Evolutionary conservation across 2,329 filamentous ascomycete species (phyloP), one percentile per base, ranked within the genome.

Genomic region (Claviceps fusiformis): DNA sequence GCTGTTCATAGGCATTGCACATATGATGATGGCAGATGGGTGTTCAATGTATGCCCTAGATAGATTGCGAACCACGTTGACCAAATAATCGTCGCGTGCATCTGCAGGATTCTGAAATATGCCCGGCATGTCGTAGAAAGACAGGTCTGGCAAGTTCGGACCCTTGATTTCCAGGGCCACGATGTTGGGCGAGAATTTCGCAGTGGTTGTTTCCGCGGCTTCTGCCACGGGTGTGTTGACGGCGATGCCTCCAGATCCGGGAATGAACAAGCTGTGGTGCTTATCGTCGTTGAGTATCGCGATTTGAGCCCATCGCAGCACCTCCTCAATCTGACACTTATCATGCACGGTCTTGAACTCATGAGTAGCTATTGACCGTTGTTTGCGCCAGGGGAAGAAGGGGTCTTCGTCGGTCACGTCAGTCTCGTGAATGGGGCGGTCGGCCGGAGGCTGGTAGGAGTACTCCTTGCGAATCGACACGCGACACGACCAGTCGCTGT

Each of bases 81-180:
- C 85, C 0, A 92, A 72, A 55, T 87, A 87, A 10, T 79, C 74
- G 17, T 91, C 82, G 3, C 80, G 73, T 8, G 78, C 78, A 8
- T 82, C 75, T 2, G 82, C 80, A 0, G 84, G 78, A 8, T 85
- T 85, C 24, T 83, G 81, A 58, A 95, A 92, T 0, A 95, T 82
- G 0, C 90, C 90, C 0, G 90, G 90, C 0, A 95, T 75, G 58
- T 95, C 90, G 58, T 88, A 92, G 62, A 95, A 95, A 0, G 85
- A 89, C 0, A 95, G 66, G 6, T 88, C 82, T 0, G 88, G 85
- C 0, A 92, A 75, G 0, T 75, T 76, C 0, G 86, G 86, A 0
- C 85, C 86, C 0, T 81, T 81, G 31, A 95, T 89, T 53, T 89
- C 80, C 0, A 95, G 73, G 0, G 83, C 79, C 0, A 95, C 83